Conservation (phyloP, 139 green algal species). For the Pedinophyceae sp. region DNA sequence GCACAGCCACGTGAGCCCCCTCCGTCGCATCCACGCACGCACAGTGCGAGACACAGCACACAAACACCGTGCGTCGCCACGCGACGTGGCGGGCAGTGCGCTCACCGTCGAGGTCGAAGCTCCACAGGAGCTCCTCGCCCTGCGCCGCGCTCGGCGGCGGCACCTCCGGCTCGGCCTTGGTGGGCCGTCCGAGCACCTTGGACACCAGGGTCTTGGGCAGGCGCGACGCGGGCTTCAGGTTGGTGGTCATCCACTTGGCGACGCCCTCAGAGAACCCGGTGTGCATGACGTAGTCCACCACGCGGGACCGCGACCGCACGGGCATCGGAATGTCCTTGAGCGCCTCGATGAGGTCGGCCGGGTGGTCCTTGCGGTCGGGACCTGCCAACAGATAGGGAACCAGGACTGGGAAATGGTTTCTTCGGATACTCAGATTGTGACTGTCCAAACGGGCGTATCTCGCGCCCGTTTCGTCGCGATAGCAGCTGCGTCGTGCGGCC, state of each 20-base stretch:
- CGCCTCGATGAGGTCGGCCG: slow-evolving; percentile 49
- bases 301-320: slow-evolving; percentile 21
- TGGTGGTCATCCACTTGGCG: slow-evolving; percentile 66
- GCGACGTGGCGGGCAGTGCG: too few species aligned
- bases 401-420: too few species aligned
- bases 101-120: slow-evolving; percentile 73
- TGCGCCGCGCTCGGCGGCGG: not conserved
- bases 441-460: too few species aligned
- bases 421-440: too few species aligned
- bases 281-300: slow-evolving; percentile 32
- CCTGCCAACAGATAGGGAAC: too few species aligned
- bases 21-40: too few species aligned
- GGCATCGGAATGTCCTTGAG: slow-evolving; percentile 48
- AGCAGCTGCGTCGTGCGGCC: too few species aligned
- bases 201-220: slow-evolving; percentile 3
- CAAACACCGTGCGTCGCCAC: too few species aligned
- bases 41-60: too few species aligned
- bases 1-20: too few species aligned
- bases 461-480: too few species aligned
- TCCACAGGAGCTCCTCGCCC: slow-evolving; percentile 38
- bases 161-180: too few species aligned
- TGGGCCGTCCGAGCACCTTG: not conserved
- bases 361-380: slow-evolving; percentile 40
- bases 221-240: slow-evolving; percentile 36
- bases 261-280: slow-evolving; percentile 28